These are phyloP conservation scores for Anaeramoeba flamelloides DNA, from an alignment of 78 protist species.

Conservation along the genomic window DNA sequence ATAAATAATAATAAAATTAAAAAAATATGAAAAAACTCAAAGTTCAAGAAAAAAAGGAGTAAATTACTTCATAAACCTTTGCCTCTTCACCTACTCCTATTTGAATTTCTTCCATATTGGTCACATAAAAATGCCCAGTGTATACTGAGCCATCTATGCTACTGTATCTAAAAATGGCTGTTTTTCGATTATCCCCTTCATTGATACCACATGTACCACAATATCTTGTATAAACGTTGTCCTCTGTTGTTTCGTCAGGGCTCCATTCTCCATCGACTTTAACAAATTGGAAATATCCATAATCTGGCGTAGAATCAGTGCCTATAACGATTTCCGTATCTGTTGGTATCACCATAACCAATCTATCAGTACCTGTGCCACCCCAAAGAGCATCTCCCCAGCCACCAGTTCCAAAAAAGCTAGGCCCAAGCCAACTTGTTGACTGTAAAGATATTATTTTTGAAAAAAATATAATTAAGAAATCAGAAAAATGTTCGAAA, in stretches of 20 bases:
- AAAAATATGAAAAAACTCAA: too few species aligned
- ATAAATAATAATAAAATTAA: too few species aligned
- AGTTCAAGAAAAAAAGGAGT: too few species aligned
- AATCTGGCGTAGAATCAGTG: background rate
- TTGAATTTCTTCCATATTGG: background rate
- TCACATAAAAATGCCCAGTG: background rate
- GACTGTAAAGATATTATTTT: too few species aligned
- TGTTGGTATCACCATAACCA: background rate
- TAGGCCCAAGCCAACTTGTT: background rate
- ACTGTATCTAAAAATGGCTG: background rate
- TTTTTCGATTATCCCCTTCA: background rate
- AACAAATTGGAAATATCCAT: background rate
- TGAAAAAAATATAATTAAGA: too few species aligned
- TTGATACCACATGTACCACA: background rate
- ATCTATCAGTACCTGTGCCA: background rate
- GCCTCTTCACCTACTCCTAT: background rate
- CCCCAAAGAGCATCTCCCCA: background rate
- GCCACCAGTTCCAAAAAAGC: background rate
- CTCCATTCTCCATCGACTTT: background rate
- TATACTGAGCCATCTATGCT: background rate
- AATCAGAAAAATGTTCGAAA: too few species aligned
- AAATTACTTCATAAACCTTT: background rate
- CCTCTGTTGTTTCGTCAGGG: background rate
- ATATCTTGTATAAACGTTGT: background rate
- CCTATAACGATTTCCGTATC: background rate